A percentile compares a stretch with the other conserved stretches of the same genome.
Evolutionary conservation across 352 stramenopile genomes (phyloP).

Genomic region (Phytophthora constricta): DNA sequence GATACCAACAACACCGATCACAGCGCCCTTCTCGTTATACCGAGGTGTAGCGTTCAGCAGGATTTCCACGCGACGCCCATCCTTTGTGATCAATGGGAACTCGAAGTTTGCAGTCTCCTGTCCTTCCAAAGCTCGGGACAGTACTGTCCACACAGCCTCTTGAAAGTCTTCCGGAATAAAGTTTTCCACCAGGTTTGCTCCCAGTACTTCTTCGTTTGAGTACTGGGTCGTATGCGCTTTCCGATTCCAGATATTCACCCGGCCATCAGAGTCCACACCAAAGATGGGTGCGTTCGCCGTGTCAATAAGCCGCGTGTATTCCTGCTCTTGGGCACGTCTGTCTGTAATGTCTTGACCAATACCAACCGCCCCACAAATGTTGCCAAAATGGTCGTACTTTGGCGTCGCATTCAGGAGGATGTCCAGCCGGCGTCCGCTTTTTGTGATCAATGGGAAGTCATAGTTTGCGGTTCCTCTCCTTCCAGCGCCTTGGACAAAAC

Average conservation of each 20-base stretch:
- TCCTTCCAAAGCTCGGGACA: slow-evolving; percentile 63
- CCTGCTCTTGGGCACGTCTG: slow-evolving; percentile 66
- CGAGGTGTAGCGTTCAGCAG: slow-evolving; percentile 60
- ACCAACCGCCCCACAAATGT: slow-evolving; percentile 69
- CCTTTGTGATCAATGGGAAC: slow-evolving; percentile 65
- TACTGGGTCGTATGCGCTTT: slow-evolving; percentile 87
- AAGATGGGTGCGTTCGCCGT: slow-evolving; percentile 81
- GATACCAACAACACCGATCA: slow-evolving; percentile 70
- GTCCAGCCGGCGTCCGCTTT: slow-evolving; percentile 49
- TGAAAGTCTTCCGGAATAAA: slow-evolving; percentile 76
- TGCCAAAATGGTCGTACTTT: slow-evolving; percentile 66
- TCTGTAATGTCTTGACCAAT: slow-evolving; percentile 85
- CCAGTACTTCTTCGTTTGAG: slow-evolving; percentile 66
- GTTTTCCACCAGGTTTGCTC: slow-evolving; percentile 71
- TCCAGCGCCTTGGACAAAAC: slow-evolving; percentile 49
- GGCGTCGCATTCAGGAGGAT: slow-evolving; percentile 68
- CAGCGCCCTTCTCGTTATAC: slow-evolving; percentile 60
- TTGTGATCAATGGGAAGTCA: slow-evolving; percentile 73
- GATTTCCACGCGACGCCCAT: slow-evolving; percentile 51
- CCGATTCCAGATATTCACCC: slow-evolving; percentile 85
- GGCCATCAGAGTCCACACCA: slow-evolving; percentile 65
- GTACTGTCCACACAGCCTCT: slow-evolving; percentile 55
- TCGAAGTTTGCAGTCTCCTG: slow-evolving; percentile 70
- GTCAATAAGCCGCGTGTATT: slow-evolving; percentile 51
- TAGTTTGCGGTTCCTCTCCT: slow-evolving; percentile 65